Evolutionary conservation across 2,329 filamentous ascomycete species (phyloP).

Genomic region (Ceratocystis alfenasii): DNA sequence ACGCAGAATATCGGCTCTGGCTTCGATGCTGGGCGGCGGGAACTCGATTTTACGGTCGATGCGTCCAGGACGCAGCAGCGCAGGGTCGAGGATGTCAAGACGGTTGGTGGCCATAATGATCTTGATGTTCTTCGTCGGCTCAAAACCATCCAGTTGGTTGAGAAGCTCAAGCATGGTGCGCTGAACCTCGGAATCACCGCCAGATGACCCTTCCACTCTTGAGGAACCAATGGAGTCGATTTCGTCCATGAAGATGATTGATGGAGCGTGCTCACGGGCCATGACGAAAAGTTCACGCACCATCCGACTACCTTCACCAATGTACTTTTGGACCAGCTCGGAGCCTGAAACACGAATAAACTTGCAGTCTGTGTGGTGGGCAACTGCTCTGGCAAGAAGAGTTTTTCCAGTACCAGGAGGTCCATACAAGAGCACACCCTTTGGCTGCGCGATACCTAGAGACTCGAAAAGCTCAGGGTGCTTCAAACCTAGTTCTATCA

Average conservation of each 20-base stretch:
- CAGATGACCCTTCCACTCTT: slow-evolving; percentile 87
- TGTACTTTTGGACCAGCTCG: slow-evolving; percentile 97
- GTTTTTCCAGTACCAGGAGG: slow-evolving; percentile 97
- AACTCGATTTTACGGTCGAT: slow-evolving; percentile 99
- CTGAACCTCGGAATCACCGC: slow-evolving; percentile 95
- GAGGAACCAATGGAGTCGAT: slow-evolving; percentile 98
- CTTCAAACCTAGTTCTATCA: slow-evolving; percentile 96
- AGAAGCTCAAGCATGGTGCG: slow-evolving; percentile 96
- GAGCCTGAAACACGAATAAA: slow-evolving; percentile 96
- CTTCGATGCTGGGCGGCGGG: slow-evolving; percentile 89
- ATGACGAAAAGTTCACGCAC: slow-evolving; percentile 98
- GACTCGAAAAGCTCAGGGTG: slow-evolving; percentile 98
- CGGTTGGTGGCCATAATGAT: slow-evolving; percentile 99
- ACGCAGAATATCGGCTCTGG: slow-evolving; percentile 89
- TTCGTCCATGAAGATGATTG: slow-evolving; percentile 99
- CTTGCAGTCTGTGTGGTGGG: slow-evolving; percentile 97
- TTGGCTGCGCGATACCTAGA: slow-evolving; percentile 95
- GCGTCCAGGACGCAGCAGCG: slow-evolving; percentile 84
- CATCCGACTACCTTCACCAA: slow-evolving; percentile 95
- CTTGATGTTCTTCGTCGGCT: slow-evolving; percentile 99
- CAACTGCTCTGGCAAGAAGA: slow-evolving; percentile 82
- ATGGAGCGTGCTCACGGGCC: slow-evolving; percentile 93
- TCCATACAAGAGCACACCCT: slow-evolving; percentile 92
- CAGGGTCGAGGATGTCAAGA: slow-evolving; percentile 91
- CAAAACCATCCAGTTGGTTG: slow-evolving; percentile 97